phyloP scores from a whole-genome alignment of 1,284 basidiomycete species.

The Leccinum griseonigrum region DNA sequence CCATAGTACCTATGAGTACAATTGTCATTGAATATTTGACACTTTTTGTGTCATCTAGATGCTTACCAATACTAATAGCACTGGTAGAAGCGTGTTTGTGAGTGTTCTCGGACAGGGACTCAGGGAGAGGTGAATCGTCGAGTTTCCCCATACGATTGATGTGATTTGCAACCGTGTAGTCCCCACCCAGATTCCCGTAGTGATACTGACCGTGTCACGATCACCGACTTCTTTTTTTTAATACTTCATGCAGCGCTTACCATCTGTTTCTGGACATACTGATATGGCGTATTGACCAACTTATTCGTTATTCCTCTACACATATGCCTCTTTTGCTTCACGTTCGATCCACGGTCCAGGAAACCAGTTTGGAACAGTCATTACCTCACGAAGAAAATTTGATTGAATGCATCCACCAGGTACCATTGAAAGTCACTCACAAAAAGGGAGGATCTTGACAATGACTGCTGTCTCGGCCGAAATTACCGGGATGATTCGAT shows the following conservation, averaged over 20 bases:
- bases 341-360: slow-evolving; percentile 19
- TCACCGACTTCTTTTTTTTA: too few species aligned
- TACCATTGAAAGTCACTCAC: slow-evolving; percentile 9
- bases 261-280: slow-evolving; percentile 15
- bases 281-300: slow-evolving; percentile 18
- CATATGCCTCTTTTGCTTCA: slow-evolving; percentile 11
- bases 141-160: slow-evolving; percentile 18
- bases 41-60: neutral
- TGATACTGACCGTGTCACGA: neutral
- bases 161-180: slow-evolving; percentile 8
- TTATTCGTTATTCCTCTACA: slow-evolving; percentile 2
- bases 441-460: slow-evolving; percentile 23
- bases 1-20: slow-evolving; percentile 10
- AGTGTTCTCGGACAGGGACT: slow-evolving; percentile 12
- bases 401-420: neutral
- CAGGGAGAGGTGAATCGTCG: slow-evolving; percentile 3
- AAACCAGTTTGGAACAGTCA: slow-evolving; percentile 22
- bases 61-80: slow-evolving; percentile 19
- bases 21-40: neutral
- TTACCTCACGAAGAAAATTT: slow-evolving; percentile 3
- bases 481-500: neutral
- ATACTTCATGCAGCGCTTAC: slow-evolving; percentile 2
- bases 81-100: slow-evolving; percentile 19
- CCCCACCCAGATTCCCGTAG: slow-evolving; percentile 10
- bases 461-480: slow-evolving; percentile 12